Conservation (phyloP, 148 eudicot species). For the Rhododendron ovatum region DNA sequence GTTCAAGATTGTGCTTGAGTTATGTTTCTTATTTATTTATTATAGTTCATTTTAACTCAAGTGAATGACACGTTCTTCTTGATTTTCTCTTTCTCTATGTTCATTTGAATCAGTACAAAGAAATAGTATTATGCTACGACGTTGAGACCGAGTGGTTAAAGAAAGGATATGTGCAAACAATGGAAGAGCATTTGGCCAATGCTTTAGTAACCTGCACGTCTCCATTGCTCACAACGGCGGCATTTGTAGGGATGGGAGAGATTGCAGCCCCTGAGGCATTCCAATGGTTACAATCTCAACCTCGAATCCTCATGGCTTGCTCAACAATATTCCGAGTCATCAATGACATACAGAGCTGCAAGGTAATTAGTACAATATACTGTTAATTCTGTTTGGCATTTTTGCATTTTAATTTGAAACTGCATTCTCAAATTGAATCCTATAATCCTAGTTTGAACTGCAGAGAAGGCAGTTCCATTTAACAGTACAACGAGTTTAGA, state of each 20-base stretch:
- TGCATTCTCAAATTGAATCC: too few relatives aligned
- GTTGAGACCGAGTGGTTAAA: slow-evolving; percentile 23
- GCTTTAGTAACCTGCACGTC: background rate
- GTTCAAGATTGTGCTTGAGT: too few relatives aligned
- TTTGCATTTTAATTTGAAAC: background rate
- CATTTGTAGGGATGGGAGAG: background rate
- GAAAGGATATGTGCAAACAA: slow-evolving; percentile 11
- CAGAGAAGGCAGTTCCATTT: too few relatives aligned
- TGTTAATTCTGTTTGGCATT: too few relatives aligned
- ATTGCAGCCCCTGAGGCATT: background rate
- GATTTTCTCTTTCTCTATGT: background rate
- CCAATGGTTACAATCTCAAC: background rate
- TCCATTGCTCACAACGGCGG: background rate
- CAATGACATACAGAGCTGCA: background rate
- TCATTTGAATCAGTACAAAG: slow-evolving; percentile 15
- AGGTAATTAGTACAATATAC: background rate
- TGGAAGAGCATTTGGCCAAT: slow-evolving; percentile 19
- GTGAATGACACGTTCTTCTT: background rate
- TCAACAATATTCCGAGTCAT: background rate
- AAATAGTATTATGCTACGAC: slow-evolving; percentile 4
- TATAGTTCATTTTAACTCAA: background rate
- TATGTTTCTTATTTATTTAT: too few relatives aligned
- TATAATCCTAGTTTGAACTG: too few relatives aligned
- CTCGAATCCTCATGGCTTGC: background rate
- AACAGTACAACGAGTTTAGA: too few relatives aligned